A percentile compares a stretch with the other conserved stretches of the same genome.
Evolutionary conservation across 768 basidiomycete genomes (phyloP).

Genomic region (Phanerochaete carnosa): DNA sequence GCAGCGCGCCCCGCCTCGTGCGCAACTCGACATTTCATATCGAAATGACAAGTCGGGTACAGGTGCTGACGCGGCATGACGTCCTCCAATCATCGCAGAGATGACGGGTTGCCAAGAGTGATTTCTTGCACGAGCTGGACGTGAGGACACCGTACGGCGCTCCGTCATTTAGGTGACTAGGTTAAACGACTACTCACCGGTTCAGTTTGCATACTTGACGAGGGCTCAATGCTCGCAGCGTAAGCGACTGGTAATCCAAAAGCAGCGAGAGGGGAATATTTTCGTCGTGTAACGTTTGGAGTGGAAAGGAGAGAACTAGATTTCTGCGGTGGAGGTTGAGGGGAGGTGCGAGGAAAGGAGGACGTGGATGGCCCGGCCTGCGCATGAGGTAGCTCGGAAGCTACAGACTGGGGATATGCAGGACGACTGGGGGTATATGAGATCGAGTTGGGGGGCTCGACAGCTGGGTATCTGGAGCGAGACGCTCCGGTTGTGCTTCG

Average conservation of each 20-base stretch:
- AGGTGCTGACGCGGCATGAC: not conserved
- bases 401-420: not conserved
- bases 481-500: not conserved
- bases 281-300: slow-evolving; percentile 12
- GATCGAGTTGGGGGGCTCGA: not conserved
- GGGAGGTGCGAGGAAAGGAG: not conserved
- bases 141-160: not conserved
- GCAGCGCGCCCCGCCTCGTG: not conserved
- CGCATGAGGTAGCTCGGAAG: not conserved
- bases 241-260: slow-evolving; percentile 7
- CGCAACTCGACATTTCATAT: not conserved
- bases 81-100: not conserved
- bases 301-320: slow-evolving; percentile 5
- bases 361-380: not conserved
- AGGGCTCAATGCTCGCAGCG: not conserved
- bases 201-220: slow-evolving; percentile 2
- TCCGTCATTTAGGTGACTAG: not conserved
- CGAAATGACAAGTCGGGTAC: not conserved
- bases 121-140: not conserved
- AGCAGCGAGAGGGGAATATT: slow-evolving; percentile 14
- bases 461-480: not conserved
- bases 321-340: not conserved
- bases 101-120: not conserved
- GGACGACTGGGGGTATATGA: not conserved
- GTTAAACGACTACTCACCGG: slow-evolving; percentile 2